A percentile compares a stretch with the other conserved stretches of the same genome.
These are phyloP conservation scores for Solanum virginianum DNA, from an alignment of 257 asterid species.

Conservation along the genomic window DNA sequence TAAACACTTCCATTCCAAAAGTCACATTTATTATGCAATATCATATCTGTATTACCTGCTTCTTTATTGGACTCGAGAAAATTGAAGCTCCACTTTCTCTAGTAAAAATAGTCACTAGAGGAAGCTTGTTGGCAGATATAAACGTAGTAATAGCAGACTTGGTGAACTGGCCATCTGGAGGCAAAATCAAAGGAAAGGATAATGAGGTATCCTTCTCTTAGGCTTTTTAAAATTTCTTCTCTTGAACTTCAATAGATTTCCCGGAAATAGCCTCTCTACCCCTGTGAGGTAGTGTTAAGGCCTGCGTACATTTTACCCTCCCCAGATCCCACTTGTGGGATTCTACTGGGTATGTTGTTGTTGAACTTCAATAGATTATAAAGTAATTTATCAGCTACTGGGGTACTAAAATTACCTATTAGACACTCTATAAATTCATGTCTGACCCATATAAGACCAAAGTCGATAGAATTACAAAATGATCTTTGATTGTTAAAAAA, in stretches of 20 bases:
- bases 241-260: not conserved
- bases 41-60: conserved; percentile 42
- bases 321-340: too few relatives aligned
- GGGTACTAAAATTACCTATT: not conserved
- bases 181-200: not conserved
- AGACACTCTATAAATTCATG: not conserved
- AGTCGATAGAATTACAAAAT: not conserved
- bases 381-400: not conserved
- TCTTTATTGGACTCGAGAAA: conserved; percentile 72
- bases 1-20: not conserved
- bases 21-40: not conserved
- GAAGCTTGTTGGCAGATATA: conserved; percentile 78
- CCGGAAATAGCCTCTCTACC: too few relatives aligned
- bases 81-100: conserved; percentile 65
- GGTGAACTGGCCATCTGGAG: conserved; percentile 67
- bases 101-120: conserved; percentile 70
- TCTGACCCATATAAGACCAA: not conserved
- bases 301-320: too few relatives aligned
- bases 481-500: not conserved
- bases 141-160: conserved; percentile 56
- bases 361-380: not conserved
- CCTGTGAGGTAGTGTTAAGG: too few relatives aligned
- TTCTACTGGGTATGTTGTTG: too few relatives aligned
- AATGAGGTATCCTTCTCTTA: not conserved
- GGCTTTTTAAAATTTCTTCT: not conserved